Evolutionary conservation across 306 rosid species (phyloP), one percentile per base, ranked within the genome.

Genomic region (Prunus mira): DNA sequence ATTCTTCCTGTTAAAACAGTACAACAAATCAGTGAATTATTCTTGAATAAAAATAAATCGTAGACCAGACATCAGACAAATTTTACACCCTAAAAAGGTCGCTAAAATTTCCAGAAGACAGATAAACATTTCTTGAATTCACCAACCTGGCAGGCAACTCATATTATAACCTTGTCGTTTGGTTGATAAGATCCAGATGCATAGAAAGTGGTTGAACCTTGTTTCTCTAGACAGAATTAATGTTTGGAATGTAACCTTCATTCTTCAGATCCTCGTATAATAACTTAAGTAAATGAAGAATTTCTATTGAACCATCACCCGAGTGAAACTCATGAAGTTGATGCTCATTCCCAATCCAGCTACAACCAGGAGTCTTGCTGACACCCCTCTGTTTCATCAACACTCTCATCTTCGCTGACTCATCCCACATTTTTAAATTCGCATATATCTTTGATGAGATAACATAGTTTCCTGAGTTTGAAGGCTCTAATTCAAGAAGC

Each of bases 311-410:
- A 56, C 79, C 84, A 85, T 90, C 97, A 15, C 97, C 92, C 14
- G 96, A 89, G 32, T 67, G 97, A 88, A 94, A 92, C 81, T 94
- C 98, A 61, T 87, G 91, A 79, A 89, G 83, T 73, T 87, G 89
- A 70, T 84, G 84, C 54, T 79, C 86, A 52, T 87, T 76, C 73
- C 89, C 97, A 76, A 94, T 90, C 98, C 98, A 94, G 83, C 98
- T 94, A 73, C 96, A 91, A 72, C 97, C 98, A 77, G 98, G 98
- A 81, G 95, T 90, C 86, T 94, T 92, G 46, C 56, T 82, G 72
- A 94, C 89, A 81, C 97, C 98, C 82, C 80, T 94, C 79, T 87
- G 64, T 79, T 79, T 90, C 98, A 94, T 94, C 84, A 94, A 79
- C 79, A 85, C 75, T 86, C 96, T 90, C 93, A 92, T 89, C 87